A percentile compares a stretch with the other conserved stretches of the same genome.
Evolutionary conservation across 192 early-diverging fungal genomes (phyloP).

Genomic region (Spinellus fusiger): DNA sequence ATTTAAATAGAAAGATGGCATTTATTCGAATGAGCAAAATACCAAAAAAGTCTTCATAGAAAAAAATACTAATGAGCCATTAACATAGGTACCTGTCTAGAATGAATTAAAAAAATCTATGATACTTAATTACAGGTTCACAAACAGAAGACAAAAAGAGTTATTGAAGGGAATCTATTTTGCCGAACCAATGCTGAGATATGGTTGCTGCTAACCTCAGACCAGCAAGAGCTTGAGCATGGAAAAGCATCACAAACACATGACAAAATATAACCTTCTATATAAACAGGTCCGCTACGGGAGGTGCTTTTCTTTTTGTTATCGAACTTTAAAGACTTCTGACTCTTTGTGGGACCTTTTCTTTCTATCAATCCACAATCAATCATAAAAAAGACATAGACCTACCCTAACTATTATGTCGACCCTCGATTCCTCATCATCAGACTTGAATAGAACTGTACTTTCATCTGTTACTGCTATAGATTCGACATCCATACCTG

Average conservation of each 20-base stretch:
- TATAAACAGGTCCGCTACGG: neutral
- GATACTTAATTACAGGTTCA: neutral
- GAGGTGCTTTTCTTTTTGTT: neutral
- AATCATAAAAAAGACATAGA: too few relatives aligned
- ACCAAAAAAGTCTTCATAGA: too few relatives aligned
- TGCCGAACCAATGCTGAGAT: neutral
- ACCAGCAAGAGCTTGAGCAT: neutral
- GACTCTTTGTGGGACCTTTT: neutral
- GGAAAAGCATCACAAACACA: neutral
- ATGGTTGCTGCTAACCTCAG: neutral
- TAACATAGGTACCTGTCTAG: too few relatives aligned
- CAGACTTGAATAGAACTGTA: too few relatives aligned
- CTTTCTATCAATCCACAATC: neutral
- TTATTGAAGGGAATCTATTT: neutral
- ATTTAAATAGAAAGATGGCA: too few relatives aligned
- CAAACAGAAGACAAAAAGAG: neutral
- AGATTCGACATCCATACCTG: too few relatives aligned
- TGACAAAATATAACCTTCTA: neutral
- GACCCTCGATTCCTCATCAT: too few relatives aligned
- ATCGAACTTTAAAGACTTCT: neutral
- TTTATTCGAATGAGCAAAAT: too few relatives aligned
- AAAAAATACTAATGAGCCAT: too few relatives aligned
- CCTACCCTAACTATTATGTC: too few relatives aligned
- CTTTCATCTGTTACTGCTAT: too few relatives aligned
- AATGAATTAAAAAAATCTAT: neutral